phyloP scores from a whole-genome alignment of 176 grass and related monocot species.

The Tillandsia leiboldiana region DNA sequence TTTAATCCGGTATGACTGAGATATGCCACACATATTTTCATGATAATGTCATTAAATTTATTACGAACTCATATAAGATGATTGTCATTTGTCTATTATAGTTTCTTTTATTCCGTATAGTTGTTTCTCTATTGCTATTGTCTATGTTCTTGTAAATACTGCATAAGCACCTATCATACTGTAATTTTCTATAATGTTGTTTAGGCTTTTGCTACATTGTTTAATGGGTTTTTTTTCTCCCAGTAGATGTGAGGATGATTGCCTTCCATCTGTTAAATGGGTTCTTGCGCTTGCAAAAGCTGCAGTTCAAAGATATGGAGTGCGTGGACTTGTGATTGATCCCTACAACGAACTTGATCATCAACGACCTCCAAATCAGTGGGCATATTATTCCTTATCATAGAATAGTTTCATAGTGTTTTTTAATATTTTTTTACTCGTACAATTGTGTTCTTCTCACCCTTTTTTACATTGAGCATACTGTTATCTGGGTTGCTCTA shows the following conservation, averaged over 20 bases:
- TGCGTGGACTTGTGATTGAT: conserved; percentile 90
- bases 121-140: not conserved
- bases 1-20: conserved; percentile 62
- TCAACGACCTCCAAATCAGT: conserved; percentile 72
- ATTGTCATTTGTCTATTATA: not conserved
- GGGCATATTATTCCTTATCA: conserved; percentile 9
- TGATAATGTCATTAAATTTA: not conserved
- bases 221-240: not conserved
- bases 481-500: not conserved
- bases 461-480: not conserved
- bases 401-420: conserved; percentile 7
- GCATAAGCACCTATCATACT: conserved; percentile 9
- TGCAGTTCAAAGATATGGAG: conserved; percentile 77
- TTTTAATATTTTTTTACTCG: conserved; percentile 1
- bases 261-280: conserved; percentile 71
- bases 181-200: conserved; percentile 8
- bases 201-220: not conserved
- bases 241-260: conserved; percentile 75
- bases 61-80: not conserved
- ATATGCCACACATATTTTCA: not conserved
- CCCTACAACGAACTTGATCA: conserved; percentile 99
- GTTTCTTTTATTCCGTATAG: not conserved
- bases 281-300: conserved; percentile 80
- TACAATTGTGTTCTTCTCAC: too few species aligned
- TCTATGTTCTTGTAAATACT: not conserved